Conservation (phyloP, 129 eudicot genomes). For the Deinandra increscens region DNA sequence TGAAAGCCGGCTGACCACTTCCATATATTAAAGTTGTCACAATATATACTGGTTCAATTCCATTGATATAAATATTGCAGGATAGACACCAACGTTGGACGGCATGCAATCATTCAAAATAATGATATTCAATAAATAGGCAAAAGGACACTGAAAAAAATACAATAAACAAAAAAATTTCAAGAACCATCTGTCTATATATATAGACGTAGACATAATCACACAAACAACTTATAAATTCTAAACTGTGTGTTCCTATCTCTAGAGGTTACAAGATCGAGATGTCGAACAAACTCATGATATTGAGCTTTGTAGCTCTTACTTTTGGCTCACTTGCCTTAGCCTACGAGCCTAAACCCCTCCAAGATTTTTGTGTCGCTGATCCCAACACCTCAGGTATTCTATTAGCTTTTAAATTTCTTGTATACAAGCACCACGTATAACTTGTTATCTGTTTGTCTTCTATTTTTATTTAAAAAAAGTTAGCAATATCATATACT, state of each 20-base stretch:
- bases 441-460: too few species aligned
- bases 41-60: neutral
- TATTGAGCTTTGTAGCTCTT: slow-evolving; percentile 26
- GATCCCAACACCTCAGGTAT: slow-evolving; percentile 36
- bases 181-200: slow-evolving; percentile 14
- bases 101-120: slow-evolving; percentile 8
- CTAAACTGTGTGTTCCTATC: too few species aligned
- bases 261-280: neutral
- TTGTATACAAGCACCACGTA: too few species aligned
- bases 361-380: slow-evolving; percentile 49
- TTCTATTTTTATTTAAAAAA: too few species aligned
- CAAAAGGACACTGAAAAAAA: too few species aligned
- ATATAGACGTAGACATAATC: neutral
- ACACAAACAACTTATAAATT: neutral
- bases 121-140: too few species aligned
- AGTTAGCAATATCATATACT: neutral
- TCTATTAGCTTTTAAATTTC: neutral
- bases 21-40: slow-evolving; percentile 9
- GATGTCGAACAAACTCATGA: slow-evolving; percentile 30
- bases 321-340: slow-evolving; percentile 23
- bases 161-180: slow-evolving; percentile 15
- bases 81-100: slow-evolving; percentile 2
- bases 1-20: slow-evolving; percentile 24
- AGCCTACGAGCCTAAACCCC: slow-evolving; percentile 37
- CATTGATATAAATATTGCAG: neutral